phyloP scores from a whole-genome alignment of 805 yeast species.

The Spathaspora gorwiae region DNA sequence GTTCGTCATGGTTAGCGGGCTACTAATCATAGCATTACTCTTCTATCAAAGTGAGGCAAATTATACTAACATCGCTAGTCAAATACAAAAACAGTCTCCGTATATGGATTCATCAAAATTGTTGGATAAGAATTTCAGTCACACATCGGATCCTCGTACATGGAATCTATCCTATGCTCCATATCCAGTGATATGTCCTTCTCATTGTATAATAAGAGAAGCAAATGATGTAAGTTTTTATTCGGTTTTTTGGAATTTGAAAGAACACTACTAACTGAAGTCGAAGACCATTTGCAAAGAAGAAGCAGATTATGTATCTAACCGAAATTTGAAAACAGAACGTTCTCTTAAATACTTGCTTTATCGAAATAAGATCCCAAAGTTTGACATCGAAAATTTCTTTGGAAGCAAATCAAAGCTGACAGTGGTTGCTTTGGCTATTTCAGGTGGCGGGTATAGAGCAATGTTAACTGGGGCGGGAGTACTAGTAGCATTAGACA shows the following conservation, averaged over 20 bases:
- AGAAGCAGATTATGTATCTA: slow-evolving; percentile 22
- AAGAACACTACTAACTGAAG: slow-evolving; percentile 5
- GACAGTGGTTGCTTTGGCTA: slow-evolving; percentile 33
- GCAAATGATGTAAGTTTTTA: slow-evolving; percentile 15
- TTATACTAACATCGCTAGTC: too few relatives aligned
- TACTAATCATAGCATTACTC: neutral
- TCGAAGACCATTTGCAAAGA: slow-evolving; percentile 11
- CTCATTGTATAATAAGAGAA: slow-evolving; percentile 12
- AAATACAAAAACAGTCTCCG: neutral
- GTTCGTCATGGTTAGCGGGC: neutral
- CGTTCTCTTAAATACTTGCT: slow-evolving; percentile 19
- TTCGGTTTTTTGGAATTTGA: too few relatives aligned
- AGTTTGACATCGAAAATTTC: slow-evolving; percentile 22
- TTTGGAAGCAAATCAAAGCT: slow-evolving; percentile 12
- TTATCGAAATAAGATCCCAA: slow-evolving; percentile 25
- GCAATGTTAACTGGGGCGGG: slow-evolving; percentile 62
- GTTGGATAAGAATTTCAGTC: slow-evolving; percentile 1
- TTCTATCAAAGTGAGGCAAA: too few relatives aligned
- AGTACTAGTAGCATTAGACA: slow-evolving; percentile 46
- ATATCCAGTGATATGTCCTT: slow-evolving; percentile 20
- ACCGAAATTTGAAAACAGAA: slow-evolving; percentile 27
- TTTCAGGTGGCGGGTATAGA: slow-evolving; percentile 54
- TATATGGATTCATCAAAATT: neutral
- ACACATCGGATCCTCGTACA: neutral
- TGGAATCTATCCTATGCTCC: slow-evolving; percentile 24